Conservation (phyloP, 176 grass and related monocot genomes). For the Tuctoria greenei region DNA sequence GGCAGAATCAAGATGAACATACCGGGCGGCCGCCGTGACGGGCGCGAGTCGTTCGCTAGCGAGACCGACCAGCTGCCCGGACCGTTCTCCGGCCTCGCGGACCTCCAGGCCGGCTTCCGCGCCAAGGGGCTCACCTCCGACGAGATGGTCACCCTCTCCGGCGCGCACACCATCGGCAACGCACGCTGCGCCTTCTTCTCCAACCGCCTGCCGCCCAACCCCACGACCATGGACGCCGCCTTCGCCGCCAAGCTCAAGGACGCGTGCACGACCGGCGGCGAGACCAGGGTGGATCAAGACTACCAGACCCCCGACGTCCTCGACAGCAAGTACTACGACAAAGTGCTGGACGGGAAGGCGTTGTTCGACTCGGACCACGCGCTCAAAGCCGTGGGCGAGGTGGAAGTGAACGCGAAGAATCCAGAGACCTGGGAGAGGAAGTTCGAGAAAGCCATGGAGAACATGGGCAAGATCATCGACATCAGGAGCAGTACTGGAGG, state of each 20-base stretch:
- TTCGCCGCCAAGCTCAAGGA: neutral
- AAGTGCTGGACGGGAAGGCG: constrained; percentile 1
- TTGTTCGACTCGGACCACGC: constrained; percentile 45
- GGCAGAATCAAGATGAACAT: constrained; percentile 1
- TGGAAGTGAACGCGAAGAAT: neutral
- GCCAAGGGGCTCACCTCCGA: constrained; percentile 25
- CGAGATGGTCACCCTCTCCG: constrained; percentile 32
- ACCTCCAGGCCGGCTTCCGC: constrained; percentile 22
- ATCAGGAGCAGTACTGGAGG: neutral
- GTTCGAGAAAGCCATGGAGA: constrained; percentile 47
- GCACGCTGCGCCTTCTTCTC: constrained; percentile 46
- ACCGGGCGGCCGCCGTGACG: constrained; percentile 47
- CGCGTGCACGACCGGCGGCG: neutral
- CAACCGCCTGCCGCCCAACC: constrained; percentile 5
- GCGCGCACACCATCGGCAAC: neutral
- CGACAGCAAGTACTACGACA: constrained; percentile 53
- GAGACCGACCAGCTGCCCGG: constrained; percentile 34
- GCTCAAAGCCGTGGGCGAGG: neutral
- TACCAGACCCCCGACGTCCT: constrained; percentile 4
- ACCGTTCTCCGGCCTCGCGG: neutral
- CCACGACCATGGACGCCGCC: constrained; percentile 7
- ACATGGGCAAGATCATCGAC: constrained; percentile 22
- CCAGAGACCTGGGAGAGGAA: constrained; percentile 5
- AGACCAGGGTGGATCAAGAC: constrained; percentile 28
- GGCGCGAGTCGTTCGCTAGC: constrained; percentile 11